Conservation (phyloP, 768 basidiomycete genomes). For the Calocybe indica region DNA sequence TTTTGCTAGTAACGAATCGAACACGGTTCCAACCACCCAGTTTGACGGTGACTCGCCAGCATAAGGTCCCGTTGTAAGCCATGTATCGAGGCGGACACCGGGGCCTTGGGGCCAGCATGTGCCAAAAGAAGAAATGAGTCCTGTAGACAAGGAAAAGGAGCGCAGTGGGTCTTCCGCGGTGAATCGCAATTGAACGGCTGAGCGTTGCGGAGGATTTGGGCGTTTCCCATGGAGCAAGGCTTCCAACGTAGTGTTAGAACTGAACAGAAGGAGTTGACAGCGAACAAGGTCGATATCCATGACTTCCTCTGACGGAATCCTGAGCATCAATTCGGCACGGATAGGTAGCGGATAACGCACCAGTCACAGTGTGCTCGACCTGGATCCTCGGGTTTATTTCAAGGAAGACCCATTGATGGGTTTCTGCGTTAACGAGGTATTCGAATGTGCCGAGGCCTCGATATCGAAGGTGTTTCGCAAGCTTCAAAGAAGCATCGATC, state of each 20-base stretch:
- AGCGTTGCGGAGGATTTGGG: constrained; percentile 62
- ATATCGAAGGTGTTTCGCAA: constrained; percentile 72
- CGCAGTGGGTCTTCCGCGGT: constrained; percentile 81
- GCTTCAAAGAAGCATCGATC: constrained; percentile 68
- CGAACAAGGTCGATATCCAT: constrained; percentile 86
- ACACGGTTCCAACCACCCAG: constrained; percentile 56
- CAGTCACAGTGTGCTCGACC: constrained; percentile 90
- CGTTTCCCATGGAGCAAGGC: constrained; percentile 68
- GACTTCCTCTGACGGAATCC: constrained; percentile 62
- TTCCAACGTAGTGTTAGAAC: constrained; percentile 60
- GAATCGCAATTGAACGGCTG: constrained; percentile 83
- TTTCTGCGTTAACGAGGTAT: constrained; percentile 72
- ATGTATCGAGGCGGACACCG: constrained; percentile 80
- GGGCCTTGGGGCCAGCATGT: constrained; percentile 70
- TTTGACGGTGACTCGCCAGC: constrained; percentile 34
- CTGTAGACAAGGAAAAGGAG: constrained; percentile 80
- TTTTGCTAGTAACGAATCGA: constrained; percentile 86
- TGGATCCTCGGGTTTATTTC: constrained; percentile 81
- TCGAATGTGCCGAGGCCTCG: constrained; percentile 86
- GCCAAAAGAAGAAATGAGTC: constrained; percentile 75
- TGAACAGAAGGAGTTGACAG: constrained; percentile 81
- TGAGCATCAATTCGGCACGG: background rate
- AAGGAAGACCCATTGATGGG: constrained; percentile 80
- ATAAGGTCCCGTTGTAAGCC: constrained; percentile 64
- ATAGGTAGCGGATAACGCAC: constrained; percentile 26